Base-by-base conservation (phyloP, 192 early-diverging fungal species). In the Coemansia sp. region DNA sequence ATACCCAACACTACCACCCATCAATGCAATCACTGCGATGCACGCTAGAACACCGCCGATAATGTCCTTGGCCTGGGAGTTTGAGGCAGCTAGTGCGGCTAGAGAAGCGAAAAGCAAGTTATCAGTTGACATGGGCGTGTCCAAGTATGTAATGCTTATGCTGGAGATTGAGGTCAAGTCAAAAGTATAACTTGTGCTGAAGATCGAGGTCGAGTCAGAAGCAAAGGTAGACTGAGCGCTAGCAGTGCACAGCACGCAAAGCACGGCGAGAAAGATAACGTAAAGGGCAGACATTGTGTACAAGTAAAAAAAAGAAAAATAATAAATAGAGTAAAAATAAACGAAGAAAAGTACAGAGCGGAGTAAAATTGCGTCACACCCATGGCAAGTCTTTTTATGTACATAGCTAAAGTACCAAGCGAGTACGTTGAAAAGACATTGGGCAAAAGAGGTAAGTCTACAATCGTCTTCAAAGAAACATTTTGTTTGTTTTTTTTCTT, bases 221-320 rank as follows among this genome's bases (percentile, higher is more conserved):
- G n/a, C n/a, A 48, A 10, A 50, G 6, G 15, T 34, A 32, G 7
- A 4, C 29, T 32, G 55, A 5, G 55, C 55, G 15, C 55, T 31
- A 17, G 55, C 29, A 14, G 55, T 58, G 55, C 29, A 58, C 15
- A 58, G 29, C 5, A 58, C 55, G 27, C 29, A 69, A n/a, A 65
- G 19, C 45, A 36, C 7, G 31, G 50, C n/a, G 3, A 68, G 29
- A 8, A 58, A 17, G 41, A 21, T 23, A 46, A 36, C 19, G 58
- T 39, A n/a, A 38, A 64, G 3, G 41, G 50, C 19, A 51, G 50
- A 51, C 50, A 51, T 51, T 12, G 21, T 10, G 9, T 25, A 25
- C 9, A 27, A 23, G 23, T 25, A 27, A 51, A 25, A 25, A 25
- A 51, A 36, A 36, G 34, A 1, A 61, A 19, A 61, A 31, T 7